Evolutionary conservation across 495 filamentous ascomycete genomes (phyloP), one percentile per base, ranked within the genome.

Genomic region (Neurospora cerealis): DNA sequence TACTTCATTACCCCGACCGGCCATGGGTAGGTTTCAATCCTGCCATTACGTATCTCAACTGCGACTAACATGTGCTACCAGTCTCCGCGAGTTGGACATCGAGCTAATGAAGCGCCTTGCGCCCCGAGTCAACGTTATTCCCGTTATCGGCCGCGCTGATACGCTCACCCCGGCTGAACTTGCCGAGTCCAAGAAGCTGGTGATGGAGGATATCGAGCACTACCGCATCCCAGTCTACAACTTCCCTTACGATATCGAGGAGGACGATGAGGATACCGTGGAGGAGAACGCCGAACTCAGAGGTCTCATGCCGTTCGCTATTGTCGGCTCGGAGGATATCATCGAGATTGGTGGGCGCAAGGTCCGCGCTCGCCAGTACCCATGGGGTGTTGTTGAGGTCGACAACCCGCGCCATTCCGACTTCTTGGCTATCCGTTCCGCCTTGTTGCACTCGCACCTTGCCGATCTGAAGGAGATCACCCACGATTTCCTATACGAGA

Each of bases 211-310:
- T 80, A 99, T 99, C 76, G 96, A 99, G 83, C 96, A 99, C 84
- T 99, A 99, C 88, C 93, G 96, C 82, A 99, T 99, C 78, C 96
- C 96, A 44, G 96, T 99, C 77, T 99, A 99, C 90, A 99, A 99
- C 89, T 99, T 99, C 88, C 96, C 96, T 40, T 99, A 99, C 86
- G 96, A 99, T 81, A 96, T 98, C 74, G 96, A 99, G 85, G 96
- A 99, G 85, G 96, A 99, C 81, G 96, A 99, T 80, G 96, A 99
- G 84, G 96, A 99, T 79, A 99, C 96, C 0, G 95, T 99, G 37
- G 96, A 99, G 85, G 96, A 99, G 85, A 99, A 99, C 78, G 94
- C 95, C 72, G 96, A 99, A 85, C 88, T 99, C 60, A 90, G 96
- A 82, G 94, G 95, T 54, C 86, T 99, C 76, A 98, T 99, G 96